Evolutionary conservation across 2,329 filamentous ascomycete species (phyloP).

Genomic region (Dothiorella sarmentorum): DNA sequence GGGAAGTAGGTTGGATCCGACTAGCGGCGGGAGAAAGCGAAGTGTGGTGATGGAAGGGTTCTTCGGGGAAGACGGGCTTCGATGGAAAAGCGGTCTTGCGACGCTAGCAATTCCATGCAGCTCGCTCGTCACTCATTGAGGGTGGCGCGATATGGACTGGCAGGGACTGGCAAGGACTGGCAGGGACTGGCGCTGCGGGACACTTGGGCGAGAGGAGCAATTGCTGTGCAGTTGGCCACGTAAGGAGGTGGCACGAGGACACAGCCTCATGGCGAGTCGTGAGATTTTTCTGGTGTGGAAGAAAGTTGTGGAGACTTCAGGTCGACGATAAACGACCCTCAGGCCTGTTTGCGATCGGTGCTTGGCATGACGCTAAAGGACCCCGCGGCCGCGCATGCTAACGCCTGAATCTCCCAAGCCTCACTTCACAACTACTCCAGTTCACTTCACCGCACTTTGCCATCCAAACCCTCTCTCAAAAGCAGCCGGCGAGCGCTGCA

Average conservation of each 20-base stretch:
- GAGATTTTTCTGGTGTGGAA: neutral
- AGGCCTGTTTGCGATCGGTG: neutral
- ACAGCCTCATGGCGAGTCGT: neutral
- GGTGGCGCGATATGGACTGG: neutral
- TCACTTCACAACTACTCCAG: neutral
- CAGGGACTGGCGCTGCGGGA: neutral
- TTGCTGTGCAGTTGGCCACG: neutral
- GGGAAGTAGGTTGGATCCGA: too few species aligned
- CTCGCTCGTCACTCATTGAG: neutral
- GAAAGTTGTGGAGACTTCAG: neutral
- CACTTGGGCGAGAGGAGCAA: neutral
- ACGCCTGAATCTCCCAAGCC: neutral
- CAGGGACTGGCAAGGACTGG: neutral
- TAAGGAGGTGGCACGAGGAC: slow-evolving; percentile 10
- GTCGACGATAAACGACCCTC: slow-evolving; percentile 7
- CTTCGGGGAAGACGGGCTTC: neutral
- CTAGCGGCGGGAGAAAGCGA: too few species aligned
- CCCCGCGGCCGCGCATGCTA: slow-evolving; percentile 9
- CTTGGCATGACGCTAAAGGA: slow-evolving; percentile 15
- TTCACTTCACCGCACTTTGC: slow-evolving; percentile 1
- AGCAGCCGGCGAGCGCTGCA: neutral
- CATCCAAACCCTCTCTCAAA: neutral
- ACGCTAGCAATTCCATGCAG: neutral
- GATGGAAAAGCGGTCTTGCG: neutral
- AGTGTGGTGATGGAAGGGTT: neutral